These are phyloP conservation scores for Russula abietina DNA, from an alignment of 768 basidiomycete genomes.

Conservation along the genomic window DNA sequence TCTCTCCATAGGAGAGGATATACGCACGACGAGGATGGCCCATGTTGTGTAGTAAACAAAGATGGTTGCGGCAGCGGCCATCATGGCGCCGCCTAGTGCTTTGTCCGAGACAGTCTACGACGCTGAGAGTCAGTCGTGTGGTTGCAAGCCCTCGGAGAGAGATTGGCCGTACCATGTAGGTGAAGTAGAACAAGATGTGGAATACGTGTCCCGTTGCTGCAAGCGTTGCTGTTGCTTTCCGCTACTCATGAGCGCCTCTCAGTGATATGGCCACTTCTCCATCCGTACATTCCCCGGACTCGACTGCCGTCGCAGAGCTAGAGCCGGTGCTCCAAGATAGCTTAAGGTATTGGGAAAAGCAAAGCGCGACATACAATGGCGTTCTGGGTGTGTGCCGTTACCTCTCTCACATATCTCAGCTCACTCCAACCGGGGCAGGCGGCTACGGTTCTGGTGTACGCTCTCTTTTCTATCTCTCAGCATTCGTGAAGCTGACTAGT, in stretches of 20 bases:
- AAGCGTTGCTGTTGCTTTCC: not conserved
- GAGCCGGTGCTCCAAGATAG: conserved; percentile 66
- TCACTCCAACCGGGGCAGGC: conserved; percentile 30
- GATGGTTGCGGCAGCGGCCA: conserved; percentile 65
- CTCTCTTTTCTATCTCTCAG: conserved; percentile 24
- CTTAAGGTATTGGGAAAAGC: conserved; percentile 79
- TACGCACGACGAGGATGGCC: conserved; percentile 80
- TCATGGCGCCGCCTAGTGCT: conserved; percentile 70
- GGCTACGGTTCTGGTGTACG: conserved; percentile 51
- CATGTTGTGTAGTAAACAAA: conserved; percentile 91
- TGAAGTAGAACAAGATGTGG: not conserved
- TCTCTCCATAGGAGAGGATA: not conserved
- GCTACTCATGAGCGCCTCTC: not conserved
- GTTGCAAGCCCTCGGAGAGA: not conserved
- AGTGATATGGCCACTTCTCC: too few relatives aligned
- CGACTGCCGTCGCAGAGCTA: conserved; percentile 33
- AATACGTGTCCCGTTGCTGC: not conserved
- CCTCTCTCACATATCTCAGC: not conserved
- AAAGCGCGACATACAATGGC: conserved; percentile 78
- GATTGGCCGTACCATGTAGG: conserved; percentile 10
- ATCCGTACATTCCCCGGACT: too few relatives aligned
- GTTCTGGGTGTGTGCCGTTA: conserved; percentile 60
- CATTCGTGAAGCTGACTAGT: conserved; percentile 4
- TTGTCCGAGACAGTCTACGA: conserved; percentile 74
- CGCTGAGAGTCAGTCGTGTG: not conserved